Evolutionary conservation across 306 rosid genomes (phyloP).

Genomic region (Ammopiptanthus mongolicus): DNA sequence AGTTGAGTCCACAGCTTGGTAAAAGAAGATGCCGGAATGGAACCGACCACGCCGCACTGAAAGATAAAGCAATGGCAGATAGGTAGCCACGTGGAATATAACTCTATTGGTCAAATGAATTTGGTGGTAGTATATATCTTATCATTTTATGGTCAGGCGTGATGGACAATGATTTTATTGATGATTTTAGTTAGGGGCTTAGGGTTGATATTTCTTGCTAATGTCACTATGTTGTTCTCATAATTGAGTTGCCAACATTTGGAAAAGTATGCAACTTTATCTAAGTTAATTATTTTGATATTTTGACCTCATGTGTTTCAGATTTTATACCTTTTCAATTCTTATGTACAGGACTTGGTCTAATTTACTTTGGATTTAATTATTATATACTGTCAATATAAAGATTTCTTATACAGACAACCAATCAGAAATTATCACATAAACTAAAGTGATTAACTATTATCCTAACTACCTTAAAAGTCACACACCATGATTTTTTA

Average conservation of each 20-base stretch:
- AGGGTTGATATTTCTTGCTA: background rate
- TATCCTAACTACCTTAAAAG: too few species aligned
- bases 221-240: background rate
- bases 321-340: background rate
- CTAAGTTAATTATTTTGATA: background rate
- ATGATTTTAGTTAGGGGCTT: background rate
- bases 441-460: too few species aligned
- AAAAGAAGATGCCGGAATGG: constrained; percentile 80
- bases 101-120: constrained; percentile 37
- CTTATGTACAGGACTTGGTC: too few species aligned
- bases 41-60: constrained; percentile 75
- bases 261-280: background rate
- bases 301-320: too few species aligned
- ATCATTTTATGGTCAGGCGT: constrained; percentile 33
- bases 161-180: constrained; percentile 8
- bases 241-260: background rate
- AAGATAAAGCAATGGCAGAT: constrained; percentile 73
- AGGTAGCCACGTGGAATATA: constrained; percentile 62
- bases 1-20: constrained; percentile 28
- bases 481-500: too few species aligned
- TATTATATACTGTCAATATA: too few species aligned
- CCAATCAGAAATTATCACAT: too few species aligned
- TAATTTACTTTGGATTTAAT: background rate
- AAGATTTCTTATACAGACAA: too few species aligned
- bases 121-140: constrained; percentile 28